Base-by-base conservation (phyloP, 495 filamentous ascomycete genomes). In the Daldinia vernicosa region DNA sequence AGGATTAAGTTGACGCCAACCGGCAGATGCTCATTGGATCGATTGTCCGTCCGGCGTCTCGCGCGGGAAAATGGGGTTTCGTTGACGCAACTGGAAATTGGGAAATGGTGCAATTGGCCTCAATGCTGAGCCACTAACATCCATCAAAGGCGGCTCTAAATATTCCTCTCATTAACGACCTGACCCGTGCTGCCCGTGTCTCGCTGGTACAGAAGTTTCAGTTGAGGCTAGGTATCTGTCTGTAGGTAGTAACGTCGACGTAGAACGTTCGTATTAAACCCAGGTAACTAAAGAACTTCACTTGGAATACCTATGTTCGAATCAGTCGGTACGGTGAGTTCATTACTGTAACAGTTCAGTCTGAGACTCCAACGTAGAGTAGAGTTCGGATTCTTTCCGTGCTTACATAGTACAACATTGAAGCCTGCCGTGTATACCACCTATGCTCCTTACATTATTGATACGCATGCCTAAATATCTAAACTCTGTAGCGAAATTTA, bases 11-110 rank as follows among this genome's bases (percentile, higher is more conserved):
- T 67, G 57, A 72, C 70, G 70, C 70, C 70, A 72, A 61, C 70
- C 70, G 70, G 66, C 66, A 73, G 70, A 69, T 69, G 65, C 45
- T 73, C 57, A 69, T 73, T 73, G 70, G 70, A 69, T 66, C 70
- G 62, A 69, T 69, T 59, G 61, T 66, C 66, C 62, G 62, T 62
- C 70, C 40, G 66, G 70, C 70, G 70, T 73, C 70, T 73, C 70
- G 70, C 70, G 70, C 70, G 70, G 65, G 58, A 73, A 60, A 72
- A 72, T 9, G 30, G 14, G n/a, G 56, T 72, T 66, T 65, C 65
- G 61, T 73, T 65, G 61, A 69, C 62, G 62, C 52, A 66, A 60
- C 43, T 73, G 70, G 35, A 66, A 55, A 73, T 73, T 52, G 66
- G 70, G 35, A 66, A 55, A 73, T 73, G 57, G 66, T 73, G 66